Evolutionary conservation across 345 rosid species (phyloP), one percentile per base, ranked within the genome.

Genomic region (Dipteronia sinensis): DNA sequence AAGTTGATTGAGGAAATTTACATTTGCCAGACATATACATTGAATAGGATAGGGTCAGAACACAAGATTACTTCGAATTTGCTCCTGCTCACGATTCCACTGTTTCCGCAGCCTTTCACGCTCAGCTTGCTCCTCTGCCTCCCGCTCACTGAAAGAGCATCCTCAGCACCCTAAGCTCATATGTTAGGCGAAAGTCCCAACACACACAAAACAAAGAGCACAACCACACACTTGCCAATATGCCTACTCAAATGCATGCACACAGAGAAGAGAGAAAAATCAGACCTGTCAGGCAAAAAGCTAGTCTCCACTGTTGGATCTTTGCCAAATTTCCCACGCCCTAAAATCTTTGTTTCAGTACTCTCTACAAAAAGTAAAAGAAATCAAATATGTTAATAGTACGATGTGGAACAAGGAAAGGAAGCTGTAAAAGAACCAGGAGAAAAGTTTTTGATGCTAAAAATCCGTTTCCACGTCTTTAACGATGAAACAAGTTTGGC

Each of bases 71-170:
- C 99, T 97, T 86, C 83, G 89, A 80, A 94, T 94, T 80, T 86
- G 98, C 82, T 93, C 94, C 83, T 97, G 99, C 72, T 93, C 98
- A 20, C 82, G 80, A 77, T 79, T 83, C 99, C 99, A 97, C 76
- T 90, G 96, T 83, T 90, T 93, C 77, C 86, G 97, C 84, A 97
- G 83, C 84, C 94, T 90, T 89, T 94, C 99, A 76, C 96, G 98
- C 77, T 97, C 99, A 78, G 98, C 98, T 87, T 94, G 92, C 85
- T 97, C 98, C 89, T 97, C 97, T 23, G 99, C 99, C 89, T 97
- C 98, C 62, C 99, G 81, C 90, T 91, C 98, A 90, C 98, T 97
- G 96, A 88, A 94, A 92, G 86, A 89, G 84, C 88, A 90, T 83
- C 92, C 97, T 91, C 94, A 80, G 79, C 92, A 78, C 83, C 89